A percentile compares a stretch with the other conserved stretches of the same genome.
Conservation (phyloP, 441 rosid genomes). For the Cnidoscolus chayamansa region DNA sequence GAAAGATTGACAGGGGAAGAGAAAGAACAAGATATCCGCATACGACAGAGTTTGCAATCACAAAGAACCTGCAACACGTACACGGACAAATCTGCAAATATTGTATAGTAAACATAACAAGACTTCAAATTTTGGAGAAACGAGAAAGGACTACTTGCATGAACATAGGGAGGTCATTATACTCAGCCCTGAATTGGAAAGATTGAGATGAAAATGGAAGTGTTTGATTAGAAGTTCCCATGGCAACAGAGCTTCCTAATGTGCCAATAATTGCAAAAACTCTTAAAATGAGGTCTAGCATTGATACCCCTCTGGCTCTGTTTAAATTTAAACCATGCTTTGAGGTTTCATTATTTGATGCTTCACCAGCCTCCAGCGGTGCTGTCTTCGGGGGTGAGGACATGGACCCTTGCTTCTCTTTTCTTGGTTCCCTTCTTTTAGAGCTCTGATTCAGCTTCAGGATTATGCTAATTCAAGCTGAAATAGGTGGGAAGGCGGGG, state of each 20-base stretch:
- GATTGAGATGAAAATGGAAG: slow-evolving; percentile 49
- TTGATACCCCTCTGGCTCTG: slow-evolving; percentile 40
- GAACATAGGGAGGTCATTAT: slow-evolving; percentile 58
- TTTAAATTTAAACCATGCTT: slow-evolving; percentile 20
- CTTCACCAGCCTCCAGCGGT: slow-evolving; percentile 34
- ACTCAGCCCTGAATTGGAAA: slow-evolving; percentile 44
- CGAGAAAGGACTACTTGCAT: slow-evolving; percentile 35
- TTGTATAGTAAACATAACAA: no score
- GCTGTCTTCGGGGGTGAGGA: slow-evolving; percentile 33
- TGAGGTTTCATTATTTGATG: slow-evolving; percentile 28
- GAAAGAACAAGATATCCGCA: slow-evolving; percentile 67
- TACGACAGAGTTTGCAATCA: slow-evolving; percentile 55
- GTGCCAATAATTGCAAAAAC: slow-evolving; percentile 46
- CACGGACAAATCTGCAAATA: no score
- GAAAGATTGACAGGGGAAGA: slow-evolving; percentile 53
- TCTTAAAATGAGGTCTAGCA: slow-evolving; percentile 48
- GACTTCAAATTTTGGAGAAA: background rate
- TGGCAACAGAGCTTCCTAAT: slow-evolving; percentile 60
- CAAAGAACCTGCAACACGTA: slow-evolving; percentile 53
- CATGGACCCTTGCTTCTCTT: background rate
- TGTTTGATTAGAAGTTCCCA: slow-evolving; percentile 62
- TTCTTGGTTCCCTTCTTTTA: no score
- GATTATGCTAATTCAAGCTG: background rate
- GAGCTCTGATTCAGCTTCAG: background rate
- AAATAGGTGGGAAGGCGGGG: background rate